A percentile compares a stretch with the other conserved stretches of the same genome.
Conservation (phyloP, 306 rosid genomes). For the Quercus dentata region DNA sequence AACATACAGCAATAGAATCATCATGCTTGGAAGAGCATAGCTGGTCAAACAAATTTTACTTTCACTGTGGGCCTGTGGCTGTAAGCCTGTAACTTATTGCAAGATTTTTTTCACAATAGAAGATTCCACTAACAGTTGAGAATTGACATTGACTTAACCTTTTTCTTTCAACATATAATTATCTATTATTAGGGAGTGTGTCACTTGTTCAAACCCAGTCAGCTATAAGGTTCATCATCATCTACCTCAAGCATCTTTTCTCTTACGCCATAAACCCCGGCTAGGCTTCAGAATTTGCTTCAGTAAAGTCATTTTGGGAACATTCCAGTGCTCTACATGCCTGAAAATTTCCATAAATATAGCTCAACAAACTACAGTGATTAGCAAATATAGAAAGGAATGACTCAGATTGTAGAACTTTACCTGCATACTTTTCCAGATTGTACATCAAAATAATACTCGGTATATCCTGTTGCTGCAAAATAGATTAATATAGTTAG, state of each 20-base stretch:
- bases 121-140: neutral
- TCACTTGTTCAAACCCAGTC: neutral
- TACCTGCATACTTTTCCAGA: conserved; percentile 92
- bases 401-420: neutral
- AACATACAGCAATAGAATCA: neutral
- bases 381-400: conserved; percentile 6
- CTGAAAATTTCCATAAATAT: conserved; percentile 29
- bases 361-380: conserved; percentile 6
- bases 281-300: conserved; percentile 85
- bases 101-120: neutral
- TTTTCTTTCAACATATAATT: neutral
- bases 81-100: neutral
- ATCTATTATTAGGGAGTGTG: neutral
- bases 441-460: conserved; percentile 69
- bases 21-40: neutral
- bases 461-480: conserved; percentile 97
- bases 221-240: neutral
- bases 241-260: conserved; percentile 18
- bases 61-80: neutral
- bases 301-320: conserved; percentile 81
- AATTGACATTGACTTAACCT: too few species aligned
- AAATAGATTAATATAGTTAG: conserved; percentile 14
- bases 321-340: conserved; percentile 96
- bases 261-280: conserved; percentile 47
- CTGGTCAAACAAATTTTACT: neutral